Percentiles rank a stretch among this genome's conserved stretches.
These are phyloP conservation scores for Amanita subjunquillea DNA, from an alignment of 768 basidiomycete species.

Conservation along the genomic window DNA sequence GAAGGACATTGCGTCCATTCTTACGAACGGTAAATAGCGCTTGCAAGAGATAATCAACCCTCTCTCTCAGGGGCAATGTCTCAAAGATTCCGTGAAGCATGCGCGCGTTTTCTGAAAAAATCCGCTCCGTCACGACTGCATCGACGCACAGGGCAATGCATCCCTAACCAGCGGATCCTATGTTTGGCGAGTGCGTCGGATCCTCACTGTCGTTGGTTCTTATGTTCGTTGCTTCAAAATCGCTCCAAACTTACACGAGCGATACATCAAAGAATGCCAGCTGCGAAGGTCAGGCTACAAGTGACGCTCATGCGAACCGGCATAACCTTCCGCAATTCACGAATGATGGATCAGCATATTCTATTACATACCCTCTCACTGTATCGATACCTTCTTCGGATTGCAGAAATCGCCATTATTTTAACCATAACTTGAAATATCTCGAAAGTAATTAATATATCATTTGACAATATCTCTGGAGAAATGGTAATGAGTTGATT, in stretches of 20 bases:
- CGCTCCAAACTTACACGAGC: too few species aligned
- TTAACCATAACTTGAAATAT: background rate
- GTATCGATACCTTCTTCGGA: background rate
- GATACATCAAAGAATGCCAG: background rate
- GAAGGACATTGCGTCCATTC: constrained; percentile 69
- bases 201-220: background rate
- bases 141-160: background rate
- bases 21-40: constrained; percentile 26
- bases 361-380: background rate
- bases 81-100: background rate
- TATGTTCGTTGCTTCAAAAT: background rate
- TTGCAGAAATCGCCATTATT: background rate
- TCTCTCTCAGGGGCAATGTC: background rate
- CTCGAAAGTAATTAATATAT: background rate
- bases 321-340: background rate
- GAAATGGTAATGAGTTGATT: too few species aligned
- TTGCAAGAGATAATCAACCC: background rate
- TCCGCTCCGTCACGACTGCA: background rate
- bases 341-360: background rate
- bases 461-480: too few species aligned
- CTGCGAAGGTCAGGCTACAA: background rate
- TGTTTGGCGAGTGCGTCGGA: background rate
- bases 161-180: background rate
- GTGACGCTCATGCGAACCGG: background rate
- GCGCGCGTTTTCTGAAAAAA: background rate